These are phyloP conservation scores for Schizophyllum commune DNA, from an alignment of 1,284 basidiomycete genomes.

Conservation along the genomic window DNA sequence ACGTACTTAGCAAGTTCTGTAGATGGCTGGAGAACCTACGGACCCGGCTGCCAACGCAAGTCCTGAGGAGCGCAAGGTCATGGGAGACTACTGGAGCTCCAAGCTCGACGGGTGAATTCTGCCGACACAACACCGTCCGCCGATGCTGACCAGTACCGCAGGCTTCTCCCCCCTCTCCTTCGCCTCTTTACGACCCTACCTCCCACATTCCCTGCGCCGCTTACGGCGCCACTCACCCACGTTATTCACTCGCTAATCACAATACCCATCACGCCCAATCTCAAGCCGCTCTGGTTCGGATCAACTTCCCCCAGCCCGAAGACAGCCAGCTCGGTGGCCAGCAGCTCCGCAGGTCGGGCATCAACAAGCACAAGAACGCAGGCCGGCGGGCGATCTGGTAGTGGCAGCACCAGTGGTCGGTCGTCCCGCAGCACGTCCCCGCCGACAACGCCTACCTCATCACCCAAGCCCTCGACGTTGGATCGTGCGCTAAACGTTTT, in stretches of 20 bases:
- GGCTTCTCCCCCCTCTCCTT: constrained; percentile 52
- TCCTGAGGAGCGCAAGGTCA: constrained; percentile 26
- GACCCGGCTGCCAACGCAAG: constrained; percentile 16
- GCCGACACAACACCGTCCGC: neutral
- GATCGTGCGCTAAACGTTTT: constrained; percentile 59
- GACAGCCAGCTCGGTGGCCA: neutral
- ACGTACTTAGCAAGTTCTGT: constrained; percentile 1
- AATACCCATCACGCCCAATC: constrained; percentile 52
- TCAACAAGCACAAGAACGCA: constrained; percentile 17
- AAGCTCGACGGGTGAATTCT: constrained; percentile 54
- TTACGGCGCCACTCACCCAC: constrained; percentile 63
- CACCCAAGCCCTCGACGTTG: constrained; percentile 41
- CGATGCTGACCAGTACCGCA: constrained; percentile 15
- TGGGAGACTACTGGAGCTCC: constrained; percentile 63
- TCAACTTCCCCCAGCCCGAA: neutral
- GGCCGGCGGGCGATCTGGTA: constrained; percentile 17
- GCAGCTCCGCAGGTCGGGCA: neutral
- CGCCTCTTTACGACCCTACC: constrained; percentile 54
- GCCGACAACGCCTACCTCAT: constrained; percentile 17
- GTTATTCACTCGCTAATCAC: constrained; percentile 68
- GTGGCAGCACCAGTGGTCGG: constrained; percentile 31
- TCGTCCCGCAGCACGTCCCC: constrained; percentile 10
- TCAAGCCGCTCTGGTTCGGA: constrained; percentile 44
- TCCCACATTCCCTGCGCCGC: constrained; percentile 49
- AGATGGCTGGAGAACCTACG: constrained; percentile 38